Evolutionary conservation across 2,329 filamentous ascomycete genomes (phyloP).

Genomic region (Paecilomyces sp.): DNA sequence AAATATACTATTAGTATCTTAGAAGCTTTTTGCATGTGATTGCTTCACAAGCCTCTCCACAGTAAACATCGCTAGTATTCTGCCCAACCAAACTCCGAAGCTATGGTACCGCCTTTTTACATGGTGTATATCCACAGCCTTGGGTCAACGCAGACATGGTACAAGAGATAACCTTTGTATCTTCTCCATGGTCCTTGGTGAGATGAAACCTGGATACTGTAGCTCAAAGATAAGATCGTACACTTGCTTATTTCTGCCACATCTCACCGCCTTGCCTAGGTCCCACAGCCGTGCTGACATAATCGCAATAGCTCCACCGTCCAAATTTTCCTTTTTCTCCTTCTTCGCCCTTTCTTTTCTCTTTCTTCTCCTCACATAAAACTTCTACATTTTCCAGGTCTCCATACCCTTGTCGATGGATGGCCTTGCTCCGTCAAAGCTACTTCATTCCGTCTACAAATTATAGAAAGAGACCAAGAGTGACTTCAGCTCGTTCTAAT

Average conservation of each 20-base stretch:
- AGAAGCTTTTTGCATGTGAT: neutral
- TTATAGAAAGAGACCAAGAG: slow-evolving; percentile 37
- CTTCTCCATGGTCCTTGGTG: neutral
- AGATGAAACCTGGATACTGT: neutral
- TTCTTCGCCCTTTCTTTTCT: slow-evolving; percentile 1
- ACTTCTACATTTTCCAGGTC: slow-evolving; percentile 22
- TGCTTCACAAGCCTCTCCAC: neutral
- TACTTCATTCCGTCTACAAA: slow-evolving; percentile 32
- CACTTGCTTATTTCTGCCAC: neutral
- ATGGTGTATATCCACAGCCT: too few species aligned
- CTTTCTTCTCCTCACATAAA: neutral
- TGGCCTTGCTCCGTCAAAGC: slow-evolving; percentile 5
- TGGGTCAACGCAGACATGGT: neutral
- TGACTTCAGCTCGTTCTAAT: slow-evolving; percentile 37
- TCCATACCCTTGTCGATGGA: slow-evolving; percentile 40
- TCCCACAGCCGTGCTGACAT: slow-evolving; percentile 2
- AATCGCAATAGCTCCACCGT: slow-evolving; percentile 4
- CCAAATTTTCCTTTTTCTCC: slow-evolving; percentile 2
- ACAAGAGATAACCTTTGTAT: neutral
- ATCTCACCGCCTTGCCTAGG: neutral
- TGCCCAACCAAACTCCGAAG: neutral
- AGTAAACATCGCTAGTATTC: neutral
- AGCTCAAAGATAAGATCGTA: neutral
- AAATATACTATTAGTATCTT: neutral
- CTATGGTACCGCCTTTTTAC: too few species aligned